phyloP scores from a whole-genome alignment of 1,139 yeast genomes.

The Sugiyamaella sp. region DNA sequence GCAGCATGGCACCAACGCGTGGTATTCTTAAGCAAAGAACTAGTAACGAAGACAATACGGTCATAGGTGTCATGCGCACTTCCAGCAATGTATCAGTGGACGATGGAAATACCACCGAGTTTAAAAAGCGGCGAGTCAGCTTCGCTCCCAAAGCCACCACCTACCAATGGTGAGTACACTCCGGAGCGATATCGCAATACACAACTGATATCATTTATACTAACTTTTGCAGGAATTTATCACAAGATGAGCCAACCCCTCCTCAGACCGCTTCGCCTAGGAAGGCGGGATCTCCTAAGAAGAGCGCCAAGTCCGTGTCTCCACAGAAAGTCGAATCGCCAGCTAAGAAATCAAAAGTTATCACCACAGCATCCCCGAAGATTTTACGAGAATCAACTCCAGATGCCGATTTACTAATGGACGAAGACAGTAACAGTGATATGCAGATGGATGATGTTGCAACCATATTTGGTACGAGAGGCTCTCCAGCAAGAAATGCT shows the following conservation, averaged over 20 bases:
- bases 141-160: conserved; percentile 54
- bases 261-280: conserved; percentile 20
- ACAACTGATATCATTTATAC: too few species aligned
- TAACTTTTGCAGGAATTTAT: conserved; percentile 20
- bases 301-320: conserved; percentile 2
- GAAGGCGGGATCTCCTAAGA: conserved; percentile 11
- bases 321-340: conserved; percentile 1
- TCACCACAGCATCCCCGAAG: not conserved
- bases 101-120: conserved; percentile 23
- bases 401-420: conserved; percentile 1
- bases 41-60: conserved; percentile 33
- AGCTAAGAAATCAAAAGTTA: not conserved
- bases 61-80: conserved; percentile 33
- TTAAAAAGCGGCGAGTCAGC: conserved; percentile 47
- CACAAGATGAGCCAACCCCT: conserved; percentile 20
- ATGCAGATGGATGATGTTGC: conserved; percentile 28
- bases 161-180: conserved; percentile 41
- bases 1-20: conserved; percentile 28
- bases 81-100: conserved; percentile 20
- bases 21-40: conserved; percentile 30
- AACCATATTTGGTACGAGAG: conserved; percentile 25
- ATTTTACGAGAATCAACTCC: not conserved
- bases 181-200: too few species aligned
- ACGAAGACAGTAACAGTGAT: conserved; percentile 26
- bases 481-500: conserved; percentile 9